Evolutionary conservation across 2,329 filamentous ascomycete species (phyloP), one percentile per base, ranked within the genome.

Genomic region (Ophiocordyceps polyrhachis-furcata): DNA sequence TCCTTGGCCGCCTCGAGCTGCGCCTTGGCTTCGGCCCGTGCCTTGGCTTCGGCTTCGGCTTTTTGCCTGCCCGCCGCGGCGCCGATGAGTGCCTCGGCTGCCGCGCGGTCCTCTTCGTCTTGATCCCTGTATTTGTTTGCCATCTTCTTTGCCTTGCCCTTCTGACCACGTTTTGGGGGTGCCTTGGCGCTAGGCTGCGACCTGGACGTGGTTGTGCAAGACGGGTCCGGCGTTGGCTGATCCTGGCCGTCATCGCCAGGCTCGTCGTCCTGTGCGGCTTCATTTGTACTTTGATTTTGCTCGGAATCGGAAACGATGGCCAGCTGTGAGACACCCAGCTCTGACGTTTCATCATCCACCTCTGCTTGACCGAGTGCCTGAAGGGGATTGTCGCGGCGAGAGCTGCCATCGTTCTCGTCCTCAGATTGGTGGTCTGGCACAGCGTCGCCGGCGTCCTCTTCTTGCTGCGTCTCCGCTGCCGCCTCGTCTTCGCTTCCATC

Each of bases 51-150:
- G 2, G 78, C 81, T 52, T 81, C 76, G 14, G 74, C 76, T 49
- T 79, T 78, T 52, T 83, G 72, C 35, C 74, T 73, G 1, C 80
- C 80, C 0, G 73, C 71, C 47, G 72, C 67, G 2, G 84, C 80
- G 37, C 91, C 91, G n/a, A 94, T 77, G n/a, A 96, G 71, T 21
- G 79, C 73, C 62, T 95, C 82, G 29, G 87, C 86, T 0, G 88
- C 74, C 7, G 74, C 75, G 13, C 87, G 84, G 56, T 98, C 91
- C 61, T 94, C 89, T 45, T 94, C 87, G 53, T 96, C 89, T 68
- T 96, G 91, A 53, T 93, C 69, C 41, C 83, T 89, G 64, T 98
- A 98, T 59, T 94, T 95, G 47, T 76, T 68, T 4, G 85, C 85
- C 2, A 85, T 79, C 60, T 91, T 93, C 67, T 93, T 94, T 40